These are phyloP conservation scores for Penicillium verrucosum DNA, from an alignment of 2,329 filamentous ascomycete genomes.

Conservation along the genomic window DNA sequence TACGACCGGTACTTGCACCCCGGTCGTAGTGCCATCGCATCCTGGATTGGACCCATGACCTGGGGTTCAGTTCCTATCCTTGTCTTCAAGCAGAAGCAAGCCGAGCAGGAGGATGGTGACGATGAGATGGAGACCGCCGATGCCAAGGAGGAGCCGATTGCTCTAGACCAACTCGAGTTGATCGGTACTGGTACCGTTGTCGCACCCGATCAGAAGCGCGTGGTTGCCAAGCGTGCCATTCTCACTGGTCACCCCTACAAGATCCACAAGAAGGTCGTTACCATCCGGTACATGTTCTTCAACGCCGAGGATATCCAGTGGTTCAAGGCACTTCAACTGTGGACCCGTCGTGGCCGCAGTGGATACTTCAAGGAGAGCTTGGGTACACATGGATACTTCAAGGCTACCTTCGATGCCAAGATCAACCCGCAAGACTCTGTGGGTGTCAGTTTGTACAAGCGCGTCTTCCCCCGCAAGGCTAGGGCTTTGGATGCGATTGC, in stretches of 20 bases:
- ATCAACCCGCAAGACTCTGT: conserved; percentile 96
- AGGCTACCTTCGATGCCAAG: conserved; percentile 92
- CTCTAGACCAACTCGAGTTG: conserved; percentile 59
- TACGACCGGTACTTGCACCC: conserved; percentile 90
- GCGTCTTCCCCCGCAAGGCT: conserved; percentile 74
- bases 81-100: conserved; percentile 66
- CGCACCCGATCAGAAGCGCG: conserved; percentile 67
- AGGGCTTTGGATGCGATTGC: conserved; percentile 42
- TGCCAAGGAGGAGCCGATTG: conserved; percentile 39
- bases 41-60: conserved; percentile 83
- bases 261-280: conserved; percentile 97
- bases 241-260: conserved; percentile 96
- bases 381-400: conserved; percentile 99
- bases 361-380: conserved; percentile 92
- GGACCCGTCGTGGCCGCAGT: conserved; percentile 83
- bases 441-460: conserved; percentile 84
- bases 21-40: conserved; percentile 81
- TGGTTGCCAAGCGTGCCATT: conserved; percentile 90
- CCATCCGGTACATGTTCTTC: conserved; percentile 99
- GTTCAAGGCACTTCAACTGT: conserved; percentile 95
- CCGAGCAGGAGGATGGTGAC: conserved; percentile 28
- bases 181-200: conserved; percentile 85
- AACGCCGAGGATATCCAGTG: conserved; percentile 90
- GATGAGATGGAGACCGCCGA: conserved; percentile 45
- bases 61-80: conserved; percentile 91